Evolutionary conservation across 169 alveolate genomes (phyloP).

Genomic region (Cryptosporidium felis): DNA sequence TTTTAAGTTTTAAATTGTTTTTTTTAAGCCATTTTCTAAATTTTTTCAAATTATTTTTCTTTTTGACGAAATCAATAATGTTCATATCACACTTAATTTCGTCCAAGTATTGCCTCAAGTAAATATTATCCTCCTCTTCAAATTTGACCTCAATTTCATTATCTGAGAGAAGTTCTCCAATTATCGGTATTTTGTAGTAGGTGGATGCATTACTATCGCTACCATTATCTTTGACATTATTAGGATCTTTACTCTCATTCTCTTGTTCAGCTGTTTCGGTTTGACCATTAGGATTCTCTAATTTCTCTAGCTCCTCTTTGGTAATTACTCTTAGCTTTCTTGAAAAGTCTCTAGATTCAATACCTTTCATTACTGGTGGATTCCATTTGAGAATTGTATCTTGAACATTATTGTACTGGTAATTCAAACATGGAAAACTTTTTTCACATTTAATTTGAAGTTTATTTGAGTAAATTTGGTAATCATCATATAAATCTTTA

Average conservation of each 20-base stretch:
- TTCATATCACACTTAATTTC: constrained; percentile 13
- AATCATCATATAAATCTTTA: too few relatives aligned
- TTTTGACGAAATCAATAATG: background rate
- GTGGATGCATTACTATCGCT: too few relatives aligned
- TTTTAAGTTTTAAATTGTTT: too few relatives aligned
- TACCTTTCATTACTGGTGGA: constrained; percentile 51
- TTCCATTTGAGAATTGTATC: constrained; percentile 25
- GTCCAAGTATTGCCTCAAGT: background rate
- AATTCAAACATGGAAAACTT: constrained; percentile 45
- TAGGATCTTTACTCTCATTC: too few relatives aligned
- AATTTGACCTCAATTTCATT: background rate
- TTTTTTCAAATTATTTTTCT: background rate
- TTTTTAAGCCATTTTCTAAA: constrained; percentile 22
- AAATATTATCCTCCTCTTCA: constrained; percentile 13
- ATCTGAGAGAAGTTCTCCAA: constrained; percentile 16
- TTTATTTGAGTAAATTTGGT: too few relatives aligned
- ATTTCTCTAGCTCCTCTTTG: background rate
- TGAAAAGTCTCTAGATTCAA: constrained; percentile 1
- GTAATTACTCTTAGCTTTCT: constrained; percentile 3
- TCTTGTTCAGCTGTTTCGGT: too few relatives aligned
- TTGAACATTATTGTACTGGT: constrained; percentile 28
- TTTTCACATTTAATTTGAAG: constrained; percentile 27
- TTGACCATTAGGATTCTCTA: background rate
- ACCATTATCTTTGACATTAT: too few relatives aligned
- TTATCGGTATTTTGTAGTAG: constrained; percentile 22